Conservation (phyloP, 2,329 filamentous ascomycete species). For the Xylaria sp. region DNA sequence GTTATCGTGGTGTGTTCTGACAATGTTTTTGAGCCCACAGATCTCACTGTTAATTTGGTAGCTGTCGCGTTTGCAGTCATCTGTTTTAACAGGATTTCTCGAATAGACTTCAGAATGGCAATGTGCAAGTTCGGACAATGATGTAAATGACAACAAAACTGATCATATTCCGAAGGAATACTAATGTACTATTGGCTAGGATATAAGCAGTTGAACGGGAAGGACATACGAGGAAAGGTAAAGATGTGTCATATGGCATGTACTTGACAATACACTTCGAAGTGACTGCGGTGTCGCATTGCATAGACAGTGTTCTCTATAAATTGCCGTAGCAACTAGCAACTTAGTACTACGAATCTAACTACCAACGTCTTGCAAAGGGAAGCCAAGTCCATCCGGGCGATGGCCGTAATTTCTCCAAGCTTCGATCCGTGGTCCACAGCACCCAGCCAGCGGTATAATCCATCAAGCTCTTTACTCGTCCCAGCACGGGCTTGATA, state of each 20-base stretch:
- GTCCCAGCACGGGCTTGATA: conserved; percentile 21
- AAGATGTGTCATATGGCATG: background rate
- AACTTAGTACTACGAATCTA: too few species aligned
- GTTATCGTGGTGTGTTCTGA: conserved; percentile 12
- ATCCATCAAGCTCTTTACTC: conserved; percentile 20
- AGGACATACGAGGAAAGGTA: too few species aligned
- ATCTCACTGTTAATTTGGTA: conserved; percentile 9
- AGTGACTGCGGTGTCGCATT: background rate
- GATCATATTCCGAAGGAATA: background rate
- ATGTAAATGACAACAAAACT: background rate
- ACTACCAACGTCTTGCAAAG: conserved; percentile 11
- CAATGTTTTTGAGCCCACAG: conserved; percentile 17
- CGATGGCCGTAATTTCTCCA: conserved; percentile 33
- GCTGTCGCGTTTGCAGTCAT: conserved; percentile 1
- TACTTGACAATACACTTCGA: background rate
- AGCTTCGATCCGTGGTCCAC: conserved; percentile 14
- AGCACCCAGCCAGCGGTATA: conserved; percentile 12
- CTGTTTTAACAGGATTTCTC: background rate
- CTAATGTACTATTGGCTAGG: background rate
- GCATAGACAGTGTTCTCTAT: background rate
- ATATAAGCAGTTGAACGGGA: background rate
- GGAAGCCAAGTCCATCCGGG: conserved; percentile 23
- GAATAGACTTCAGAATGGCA: background rate
- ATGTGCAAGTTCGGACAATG: background rate
- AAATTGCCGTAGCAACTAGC: background rate